Conservation (phyloP, 192 early-diverging fungal species). For the Mortierella antarctica region DNA sequence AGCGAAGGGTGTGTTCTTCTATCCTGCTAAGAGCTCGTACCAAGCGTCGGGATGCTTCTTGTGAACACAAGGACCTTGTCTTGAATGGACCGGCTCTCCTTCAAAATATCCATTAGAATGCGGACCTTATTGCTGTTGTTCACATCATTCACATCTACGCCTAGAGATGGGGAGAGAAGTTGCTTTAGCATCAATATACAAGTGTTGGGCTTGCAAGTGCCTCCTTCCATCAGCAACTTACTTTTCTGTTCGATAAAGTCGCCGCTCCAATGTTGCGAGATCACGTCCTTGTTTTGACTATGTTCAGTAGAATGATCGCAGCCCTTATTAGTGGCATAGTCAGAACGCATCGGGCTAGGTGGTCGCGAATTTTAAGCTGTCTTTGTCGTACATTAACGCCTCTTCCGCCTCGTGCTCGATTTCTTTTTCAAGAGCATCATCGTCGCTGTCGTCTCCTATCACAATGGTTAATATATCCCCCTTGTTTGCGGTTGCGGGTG, state of each 20-base stretch:
- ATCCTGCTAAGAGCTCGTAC: conserved; percentile 43
- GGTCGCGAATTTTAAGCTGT: no score
- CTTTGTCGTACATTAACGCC: no score
- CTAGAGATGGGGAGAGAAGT: background rate
- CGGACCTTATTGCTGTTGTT: conserved; percentile 61
- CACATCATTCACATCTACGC: conserved; percentile 34
- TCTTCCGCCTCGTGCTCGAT: background rate
- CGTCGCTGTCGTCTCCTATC: conserved; percentile 21
- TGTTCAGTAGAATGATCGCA: background rate
- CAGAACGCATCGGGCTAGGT: no score
- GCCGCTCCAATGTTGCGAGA: conserved; percentile 8
- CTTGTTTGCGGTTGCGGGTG: background rate
- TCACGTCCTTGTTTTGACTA: conserved; percentile 23
- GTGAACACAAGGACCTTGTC: conserved; percentile 84
- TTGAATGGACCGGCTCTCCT: conserved; percentile 47
- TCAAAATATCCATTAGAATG: conserved; percentile 69
- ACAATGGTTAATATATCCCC: background rate
- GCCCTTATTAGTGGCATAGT: no score
- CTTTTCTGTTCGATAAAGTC: conserved; percentile 11
- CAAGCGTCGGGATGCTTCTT: conserved; percentile 74
- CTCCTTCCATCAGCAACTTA: conserved; percentile 2
- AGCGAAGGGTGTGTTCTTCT: background rate
- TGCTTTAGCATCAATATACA: background rate
- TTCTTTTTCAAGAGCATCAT: conserved; percentile 14
- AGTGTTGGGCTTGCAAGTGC: background rate